phyloP scores from a whole-genome alignment of 192 early-diverging fungal species.

The Umbelopsis sp. region DNA sequence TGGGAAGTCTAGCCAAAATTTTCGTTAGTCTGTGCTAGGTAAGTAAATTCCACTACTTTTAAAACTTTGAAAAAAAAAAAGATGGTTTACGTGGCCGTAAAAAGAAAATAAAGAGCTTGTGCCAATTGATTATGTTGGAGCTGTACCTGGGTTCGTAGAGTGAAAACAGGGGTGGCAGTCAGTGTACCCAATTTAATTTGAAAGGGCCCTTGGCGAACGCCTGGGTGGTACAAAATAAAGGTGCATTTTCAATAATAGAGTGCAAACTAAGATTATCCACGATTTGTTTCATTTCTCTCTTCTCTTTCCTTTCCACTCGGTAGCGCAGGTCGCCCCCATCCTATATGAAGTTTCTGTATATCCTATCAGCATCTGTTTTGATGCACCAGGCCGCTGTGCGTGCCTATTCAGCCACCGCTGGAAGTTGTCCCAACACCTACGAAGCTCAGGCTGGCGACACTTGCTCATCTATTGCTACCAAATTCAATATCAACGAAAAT shows the following conservation, averaged over 20 bases:
- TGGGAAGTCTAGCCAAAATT: too few species aligned
- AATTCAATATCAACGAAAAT: background rate
- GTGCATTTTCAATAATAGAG: background rate
- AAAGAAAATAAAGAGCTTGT: too few species aligned
- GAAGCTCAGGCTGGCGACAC: conserved; percentile 9
- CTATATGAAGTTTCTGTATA: conserved; percentile 18
- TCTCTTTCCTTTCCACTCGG: conserved; percentile 1
- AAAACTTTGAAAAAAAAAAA: too few species aligned
- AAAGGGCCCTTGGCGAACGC: background rate
- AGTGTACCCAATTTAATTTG: background rate
- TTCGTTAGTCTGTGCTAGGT: too few species aligned
- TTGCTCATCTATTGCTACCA: background rate
- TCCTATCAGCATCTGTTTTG: conserved; percentile 9
- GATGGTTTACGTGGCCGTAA: too few species aligned
- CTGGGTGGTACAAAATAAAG: conserved; percentile 6
- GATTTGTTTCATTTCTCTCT: background rate
- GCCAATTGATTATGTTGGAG: too few species aligned
- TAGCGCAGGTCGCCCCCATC: conserved; percentile 14
- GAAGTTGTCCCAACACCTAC: conserved; percentile 16
- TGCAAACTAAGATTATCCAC: background rate
- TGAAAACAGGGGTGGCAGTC: too few species aligned
- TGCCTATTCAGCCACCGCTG: conserved; percentile 7
- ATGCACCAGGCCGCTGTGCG: conserved; percentile 21
- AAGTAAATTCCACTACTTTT: too few species aligned
- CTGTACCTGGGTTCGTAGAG: too few species aligned